Evolutionary conservation across 2,329 filamentous ascomycete species (phyloP), one percentile per base, ranked within the genome.

Genomic region (Colletotrichum eleusines): DNA sequence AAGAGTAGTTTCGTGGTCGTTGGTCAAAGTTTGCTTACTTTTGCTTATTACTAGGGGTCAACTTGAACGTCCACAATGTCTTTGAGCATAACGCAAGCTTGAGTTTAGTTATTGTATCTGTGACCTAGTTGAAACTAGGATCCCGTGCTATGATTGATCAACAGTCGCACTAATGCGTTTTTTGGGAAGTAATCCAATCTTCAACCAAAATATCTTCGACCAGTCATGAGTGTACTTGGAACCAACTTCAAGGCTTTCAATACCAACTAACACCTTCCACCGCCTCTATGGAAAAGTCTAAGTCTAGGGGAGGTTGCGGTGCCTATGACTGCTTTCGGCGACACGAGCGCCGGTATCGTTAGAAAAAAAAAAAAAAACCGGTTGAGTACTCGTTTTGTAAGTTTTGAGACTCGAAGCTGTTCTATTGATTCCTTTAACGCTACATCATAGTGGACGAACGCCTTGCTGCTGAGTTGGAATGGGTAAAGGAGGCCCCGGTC

Each of bases 161-260:
- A 2, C 31, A 85, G 83, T 50, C 85, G 86, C 33, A 74, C 79
- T 1, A 86, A 89, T 68, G 83, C 81, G 11, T 84, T 78, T 79
- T 82, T 86, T 63, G 87, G n/a, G 86, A 28, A 84, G 85, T 76
- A 84, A 85, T 73, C 81, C 85, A 73, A 66, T 83, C 66, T 89
- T 89, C 79, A 87, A 89, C 76, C 78, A 84, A 63, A 83, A 80
- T 2, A 76, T 87, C 72, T 89, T 88, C n/a, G n/a, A n/a, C 62
- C 76, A 82, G 66, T 82, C 82, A 0, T 78, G 74, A 48, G 68
- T 74, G 5, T 88, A 84, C n/a, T 77, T 89, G 85, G 84, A 55
- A 73, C 83, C 64, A 78, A 79, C 20, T 86, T 84, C 1, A 80
- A 80, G 31, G 80, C 84, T 0, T 81, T 75, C 59, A 88, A 88